Evolutionary conservation across 441 rosid genomes (phyloP).

Genomic region (Corymbia calophylla): DNA sequence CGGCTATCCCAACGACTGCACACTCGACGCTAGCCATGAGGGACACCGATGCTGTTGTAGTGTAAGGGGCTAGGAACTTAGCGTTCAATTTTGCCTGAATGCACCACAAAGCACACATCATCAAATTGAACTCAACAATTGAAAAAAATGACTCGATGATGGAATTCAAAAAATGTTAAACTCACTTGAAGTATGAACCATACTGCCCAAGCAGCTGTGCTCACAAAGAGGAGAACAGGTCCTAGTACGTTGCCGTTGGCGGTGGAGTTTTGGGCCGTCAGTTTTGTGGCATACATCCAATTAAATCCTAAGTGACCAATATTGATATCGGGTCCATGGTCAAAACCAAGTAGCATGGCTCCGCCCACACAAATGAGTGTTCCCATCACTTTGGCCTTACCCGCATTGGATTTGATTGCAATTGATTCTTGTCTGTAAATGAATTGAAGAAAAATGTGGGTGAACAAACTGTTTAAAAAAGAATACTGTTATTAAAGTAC

Average conservation of each 20-base stretch:
- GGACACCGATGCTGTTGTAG: constrained; percentile 58
- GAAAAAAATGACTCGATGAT: too few species aligned
- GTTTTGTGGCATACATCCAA: constrained; percentile 46
- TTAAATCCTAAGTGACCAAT: constrained; percentile 57
- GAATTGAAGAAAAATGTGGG: background rate
- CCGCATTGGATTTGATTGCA: constrained; percentile 39
- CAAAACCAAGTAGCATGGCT: constrained; percentile 81
- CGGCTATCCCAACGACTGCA: constrained; percentile 25
- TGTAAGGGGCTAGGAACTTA: constrained; percentile 70
- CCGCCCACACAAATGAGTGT: constrained; percentile 68
- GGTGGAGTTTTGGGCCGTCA: background rate
- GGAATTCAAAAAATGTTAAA: background rate
- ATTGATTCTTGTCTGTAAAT: constrained; percentile 56
- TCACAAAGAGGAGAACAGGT: constrained; percentile 40
- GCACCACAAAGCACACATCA: background rate
- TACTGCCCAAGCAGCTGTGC: constrained; percentile 44
- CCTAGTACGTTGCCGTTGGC: constrained; percentile 43
- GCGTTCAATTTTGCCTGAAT: constrained; percentile 48
- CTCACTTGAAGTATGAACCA: constrained; percentile 81
- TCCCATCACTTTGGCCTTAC: constrained; percentile 75
- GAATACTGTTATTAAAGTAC: too few species aligned
- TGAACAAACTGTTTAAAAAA: rapidly evolving
- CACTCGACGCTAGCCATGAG: constrained; percentile 64
- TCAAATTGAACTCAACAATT: background rate
- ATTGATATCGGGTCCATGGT: constrained; percentile 50